Evolutionary conservation across 768 basidiomycete species (phyloP).

Genomic region (Hygrophorus russula): DNA sequence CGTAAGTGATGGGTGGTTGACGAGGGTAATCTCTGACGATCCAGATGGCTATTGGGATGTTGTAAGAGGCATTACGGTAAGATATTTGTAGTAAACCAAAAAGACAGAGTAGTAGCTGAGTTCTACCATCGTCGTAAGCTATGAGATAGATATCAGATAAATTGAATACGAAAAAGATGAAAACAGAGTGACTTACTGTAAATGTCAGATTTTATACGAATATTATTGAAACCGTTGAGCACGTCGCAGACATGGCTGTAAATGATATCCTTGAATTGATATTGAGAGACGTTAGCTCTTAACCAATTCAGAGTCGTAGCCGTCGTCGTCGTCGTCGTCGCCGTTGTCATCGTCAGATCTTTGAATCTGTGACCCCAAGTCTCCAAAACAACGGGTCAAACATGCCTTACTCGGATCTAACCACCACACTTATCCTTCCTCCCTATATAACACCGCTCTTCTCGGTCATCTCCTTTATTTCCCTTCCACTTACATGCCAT

Average conservation of each 20-base stretch:
- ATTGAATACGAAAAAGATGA: conserved; percentile 1
- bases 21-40: conserved; percentile 76
- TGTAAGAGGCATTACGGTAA: conserved; percentile 68
- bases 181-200: conserved; percentile 56
- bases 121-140: conserved; percentile 94
- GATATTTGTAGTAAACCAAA: conserved; percentile 88
- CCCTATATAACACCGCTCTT: conserved; percentile 2
- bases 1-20: conserved; percentile 76
- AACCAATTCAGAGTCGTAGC: conserved; percentile 50
- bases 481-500: conserved; percentile 15
- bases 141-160: conserved; percentile 9
- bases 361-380: conserved; percentile 17
- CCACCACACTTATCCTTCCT: conserved; percentile 11
- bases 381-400: conserved; percentile 37
- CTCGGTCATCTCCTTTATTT: background rate
- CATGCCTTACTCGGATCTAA: conserved; percentile 52
- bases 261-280: conserved; percentile 43
- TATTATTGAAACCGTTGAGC: conserved; percentile 41
- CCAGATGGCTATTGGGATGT: conserved; percentile 92
- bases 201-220: conserved; percentile 72
- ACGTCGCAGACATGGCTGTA: conserved; percentile 50
- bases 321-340: background rate
- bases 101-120: conserved; percentile 81
- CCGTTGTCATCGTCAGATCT: background rate
- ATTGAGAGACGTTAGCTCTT: conserved; percentile 47